These are phyloP conservation scores for Fusarium camptoceras DNA, from an alignment of 2,329 filamentous ascomycete genomes.

Conservation along the genomic window DNA sequence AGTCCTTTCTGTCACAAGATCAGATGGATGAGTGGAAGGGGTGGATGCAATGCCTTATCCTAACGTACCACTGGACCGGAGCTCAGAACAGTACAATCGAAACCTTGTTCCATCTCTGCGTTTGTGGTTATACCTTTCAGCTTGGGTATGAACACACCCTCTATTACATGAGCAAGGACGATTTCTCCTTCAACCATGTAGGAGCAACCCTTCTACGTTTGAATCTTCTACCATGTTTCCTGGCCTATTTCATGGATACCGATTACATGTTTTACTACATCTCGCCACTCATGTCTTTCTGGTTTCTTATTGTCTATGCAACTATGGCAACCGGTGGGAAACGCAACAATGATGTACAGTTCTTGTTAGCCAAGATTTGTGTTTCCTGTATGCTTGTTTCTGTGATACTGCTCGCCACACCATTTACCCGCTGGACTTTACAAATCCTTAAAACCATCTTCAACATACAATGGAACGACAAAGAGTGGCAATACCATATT, in stretches of 20 bases:
- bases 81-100: conserved; percentile 61
- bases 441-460: conserved; percentile 54
- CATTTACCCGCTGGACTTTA: conserved; percentile 22
- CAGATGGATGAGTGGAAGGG: conserved; percentile 75
- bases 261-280: conserved; percentile 66
- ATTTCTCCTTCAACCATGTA: conserved; percentile 66
- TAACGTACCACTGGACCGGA: conserved; percentile 68
- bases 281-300: conserved; percentile 68
- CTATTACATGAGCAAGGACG: conserved; percentile 65
- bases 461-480: conserved; percentile 60
- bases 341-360: conserved; percentile 56
- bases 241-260: conserved; percentile 67
- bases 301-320: conserved; percentile 67
- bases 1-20: not conserved
- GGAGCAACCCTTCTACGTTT: conserved; percentile 64
- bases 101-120: conserved; percentile 63
- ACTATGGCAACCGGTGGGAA: conserved; percentile 58
- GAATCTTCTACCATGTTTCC: conserved; percentile 64
- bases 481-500: conserved; percentile 63
- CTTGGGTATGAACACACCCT: conserved; percentile 70
- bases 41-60: conserved; percentile 67
- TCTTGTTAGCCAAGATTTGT: conserved; percentile 61
- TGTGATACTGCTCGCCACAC: conserved; percentile 1
- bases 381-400: conserved; percentile 55
- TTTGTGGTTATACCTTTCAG: conserved; percentile 70